Conservation (phyloP, 2,329 filamentous ascomycete species). For the Alternaria conjuncta region DNA sequence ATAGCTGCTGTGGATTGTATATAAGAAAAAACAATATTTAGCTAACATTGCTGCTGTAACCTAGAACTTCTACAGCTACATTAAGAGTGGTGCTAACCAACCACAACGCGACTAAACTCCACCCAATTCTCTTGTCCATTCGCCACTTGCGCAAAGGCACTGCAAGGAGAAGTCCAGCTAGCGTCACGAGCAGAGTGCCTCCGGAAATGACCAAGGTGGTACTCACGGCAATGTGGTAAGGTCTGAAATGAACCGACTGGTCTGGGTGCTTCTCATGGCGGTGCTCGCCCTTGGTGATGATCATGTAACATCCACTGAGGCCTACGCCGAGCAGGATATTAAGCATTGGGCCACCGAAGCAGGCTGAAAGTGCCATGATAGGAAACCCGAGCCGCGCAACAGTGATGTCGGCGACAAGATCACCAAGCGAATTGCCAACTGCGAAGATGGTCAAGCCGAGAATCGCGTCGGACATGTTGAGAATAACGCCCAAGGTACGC, state of each 20-base stretch:
- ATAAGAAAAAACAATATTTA: conserved; percentile 5
- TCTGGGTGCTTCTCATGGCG: conserved; percentile 72
- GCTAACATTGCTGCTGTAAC: conserved; percentile 41
- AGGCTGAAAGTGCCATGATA: conserved; percentile 93
- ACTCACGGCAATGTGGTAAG: conserved; percentile 83
- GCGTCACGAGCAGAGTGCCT: conserved; percentile 79
- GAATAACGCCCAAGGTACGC: conserved; percentile 89
- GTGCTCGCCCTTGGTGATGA: conserved; percentile 71
- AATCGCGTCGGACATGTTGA: conserved; percentile 93
- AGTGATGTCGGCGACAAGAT: conserved; percentile 93
- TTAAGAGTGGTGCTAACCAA: conserved; percentile 79
- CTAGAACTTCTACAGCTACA: conserved; percentile 74
- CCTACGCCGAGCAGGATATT: conserved; percentile 96
- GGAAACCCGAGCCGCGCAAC: conserved; percentile 92
- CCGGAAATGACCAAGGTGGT: conserved; percentile 86
- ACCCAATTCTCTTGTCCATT: conserved; percentile 65
- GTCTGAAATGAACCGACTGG: conserved; percentile 68
- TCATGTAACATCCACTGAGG: conserved; percentile 89
- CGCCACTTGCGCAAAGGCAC: conserved; percentile 65
- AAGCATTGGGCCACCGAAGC: conserved; percentile 97
- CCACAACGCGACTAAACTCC: conserved; percentile 82
- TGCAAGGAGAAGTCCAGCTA: conserved; percentile 76
- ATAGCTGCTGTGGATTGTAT: neutral
- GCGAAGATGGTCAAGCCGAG: conserved; percentile 95
- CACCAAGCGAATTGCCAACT: conserved; percentile 92